Base-by-base conservation (phyloP, 306 rosid species). In the Inga laurina region DNA sequence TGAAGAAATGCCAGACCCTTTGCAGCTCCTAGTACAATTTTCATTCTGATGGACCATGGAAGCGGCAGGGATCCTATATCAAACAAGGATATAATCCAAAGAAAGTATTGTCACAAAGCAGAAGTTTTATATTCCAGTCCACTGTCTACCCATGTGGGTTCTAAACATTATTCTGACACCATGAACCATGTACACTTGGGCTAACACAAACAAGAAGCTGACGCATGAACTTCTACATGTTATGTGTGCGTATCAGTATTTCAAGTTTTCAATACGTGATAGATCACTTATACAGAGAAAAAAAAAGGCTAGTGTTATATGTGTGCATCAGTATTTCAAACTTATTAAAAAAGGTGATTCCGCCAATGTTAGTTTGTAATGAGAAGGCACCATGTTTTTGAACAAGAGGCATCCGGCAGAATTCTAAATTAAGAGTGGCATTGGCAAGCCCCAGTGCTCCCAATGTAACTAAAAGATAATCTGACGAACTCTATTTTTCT, bases 1-100 rank as follows among this genome's bases (percentile, higher is more conserved):
- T 93, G 97, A 84, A 93, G 97, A 87, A 93, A 93, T 87, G 97
- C 87, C 68, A 93, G 94, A 83, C 97, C 97, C 84, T 83, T 93
- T 14, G 97, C 97, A 81, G 97, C 97, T 80, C 97, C 97, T n/a
- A 92, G 86, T 41, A 97, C 97, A 88, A 93, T 93, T 86, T 91
- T 93, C 94, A 93, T 91, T 85, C 97, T 89, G 35, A 93, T 93
- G 80, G 97, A 91, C 98, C 98, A 94, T 1, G 98, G 98, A 84
- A 94, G 98, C 45, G 98, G 97, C 82, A 94, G 85, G 75, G 97
- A 92, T 87, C 98, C 98, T 92, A 87, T 77, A 82, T 10, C 74
- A 22, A 73, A 64, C 56, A 85, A 80, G 12, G 69, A 73, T 34
- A 81, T 46, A 27, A 59, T 81, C 21, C 65, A 66, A 78, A 74